Evolutionary conservation across 1,284 basidiomycete genomes (phyloP).

Genomic region (Schizopora paradoxa): DNA sequence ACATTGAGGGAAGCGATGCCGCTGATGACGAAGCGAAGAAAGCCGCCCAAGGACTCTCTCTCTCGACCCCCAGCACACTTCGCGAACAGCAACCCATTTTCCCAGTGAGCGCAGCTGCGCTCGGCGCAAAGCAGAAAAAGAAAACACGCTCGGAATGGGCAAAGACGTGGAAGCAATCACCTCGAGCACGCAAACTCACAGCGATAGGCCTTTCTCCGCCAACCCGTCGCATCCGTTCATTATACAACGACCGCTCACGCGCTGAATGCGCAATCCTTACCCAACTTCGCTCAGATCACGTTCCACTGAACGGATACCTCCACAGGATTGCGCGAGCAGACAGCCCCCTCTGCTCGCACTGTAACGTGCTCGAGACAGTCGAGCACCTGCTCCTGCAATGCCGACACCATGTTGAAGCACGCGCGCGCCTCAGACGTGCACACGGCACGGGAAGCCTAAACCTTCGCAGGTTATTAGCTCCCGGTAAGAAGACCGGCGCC

Average conservation of each 20-base stretch:
- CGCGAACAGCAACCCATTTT: background rate
- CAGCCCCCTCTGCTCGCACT: background rate
- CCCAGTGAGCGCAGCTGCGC: background rate
- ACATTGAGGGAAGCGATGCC: background rate
- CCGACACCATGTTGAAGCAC: background rate
- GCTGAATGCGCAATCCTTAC: background rate
- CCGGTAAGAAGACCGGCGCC: background rate
- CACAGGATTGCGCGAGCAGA: slow-evolving; percentile 1
- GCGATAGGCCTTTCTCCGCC: background rate
- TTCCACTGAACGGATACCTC: slow-evolving; percentile 11
- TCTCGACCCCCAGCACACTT: background rate
- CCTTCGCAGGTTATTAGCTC: background rate
- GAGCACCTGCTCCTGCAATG: slow-evolving; percentile 6
- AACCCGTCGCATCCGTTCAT: background rate
- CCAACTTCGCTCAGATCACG: slow-evolving; percentile 12
- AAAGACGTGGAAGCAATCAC: background rate
- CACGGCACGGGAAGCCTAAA: background rate
- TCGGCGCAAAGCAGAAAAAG: background rate
- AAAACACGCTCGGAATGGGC: background rate
- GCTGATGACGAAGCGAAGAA: slow-evolving; percentile 27
- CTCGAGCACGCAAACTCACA: background rate
- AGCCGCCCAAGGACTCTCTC: slow-evolving; percentile 20
- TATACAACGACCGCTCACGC: slow-evolving; percentile 1
- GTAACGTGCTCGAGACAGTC: background rate
- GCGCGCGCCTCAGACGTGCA: background rate